Evolutionary conservation across 306 rosid genomes (phyloP).

Genomic region (Astragalus membranaceus): DNA sequence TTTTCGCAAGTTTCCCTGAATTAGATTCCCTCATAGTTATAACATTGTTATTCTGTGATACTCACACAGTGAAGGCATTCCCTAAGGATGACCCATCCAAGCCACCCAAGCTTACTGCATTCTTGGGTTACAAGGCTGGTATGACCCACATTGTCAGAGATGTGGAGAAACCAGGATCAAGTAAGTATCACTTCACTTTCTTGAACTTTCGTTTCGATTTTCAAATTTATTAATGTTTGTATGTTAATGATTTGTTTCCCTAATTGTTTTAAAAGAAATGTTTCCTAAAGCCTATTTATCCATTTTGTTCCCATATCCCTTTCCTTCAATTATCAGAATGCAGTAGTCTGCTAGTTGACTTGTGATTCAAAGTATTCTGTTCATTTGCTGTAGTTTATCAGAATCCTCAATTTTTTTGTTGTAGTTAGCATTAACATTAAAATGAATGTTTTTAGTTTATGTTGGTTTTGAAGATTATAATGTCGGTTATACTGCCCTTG

Average conservation of each 20-base stretch:
- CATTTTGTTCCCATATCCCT: background rate
- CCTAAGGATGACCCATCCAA: conserved; percentile 74
- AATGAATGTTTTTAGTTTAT: no score
- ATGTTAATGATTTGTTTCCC: background rate
- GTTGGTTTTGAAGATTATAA: background rate
- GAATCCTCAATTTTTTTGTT: no score
- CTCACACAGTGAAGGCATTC: conserved; percentile 71
- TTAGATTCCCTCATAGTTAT: background rate
- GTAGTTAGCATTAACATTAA: no score
- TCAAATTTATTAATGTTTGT: background rate
- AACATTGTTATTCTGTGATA: background rate
- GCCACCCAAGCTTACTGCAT: conserved; percentile 65
- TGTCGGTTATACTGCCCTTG: background rate
- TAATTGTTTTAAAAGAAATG: background rate
- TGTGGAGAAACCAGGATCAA: conserved; percentile 84
- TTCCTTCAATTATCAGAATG: background rate
- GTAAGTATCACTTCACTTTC: conserved; percentile 17
- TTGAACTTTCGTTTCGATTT: background rate
- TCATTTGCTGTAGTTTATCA: no score
- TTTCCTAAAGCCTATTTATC: background rate
- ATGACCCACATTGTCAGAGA: conserved; percentile 90
- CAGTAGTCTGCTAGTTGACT: background rate
- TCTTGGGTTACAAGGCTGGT: conserved; percentile 83
- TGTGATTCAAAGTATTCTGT: no score
- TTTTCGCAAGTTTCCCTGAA: no score